phyloP scores from a whole-genome alignment of 805 yeast species.

The Metschnikowia continentalis region DNA sequence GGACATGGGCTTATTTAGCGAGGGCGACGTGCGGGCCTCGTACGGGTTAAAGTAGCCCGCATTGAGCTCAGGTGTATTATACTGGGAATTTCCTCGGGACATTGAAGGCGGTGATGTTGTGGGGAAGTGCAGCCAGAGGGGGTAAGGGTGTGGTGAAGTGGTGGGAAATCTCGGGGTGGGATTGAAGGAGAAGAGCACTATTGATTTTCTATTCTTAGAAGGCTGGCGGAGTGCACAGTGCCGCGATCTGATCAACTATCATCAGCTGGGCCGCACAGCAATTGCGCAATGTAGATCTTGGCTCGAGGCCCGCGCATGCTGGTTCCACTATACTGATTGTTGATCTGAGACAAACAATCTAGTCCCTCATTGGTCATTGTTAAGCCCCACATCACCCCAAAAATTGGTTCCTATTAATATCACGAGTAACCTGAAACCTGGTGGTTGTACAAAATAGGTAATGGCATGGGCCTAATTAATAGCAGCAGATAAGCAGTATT shows the following conservation, averaged over 20 bases:
- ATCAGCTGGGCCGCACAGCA: background rate
- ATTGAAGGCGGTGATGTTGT: background rate
- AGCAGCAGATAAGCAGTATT: too few relatives aligned
- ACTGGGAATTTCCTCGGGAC: constrained; percentile 9
- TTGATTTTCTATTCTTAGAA: constrained; percentile 3
- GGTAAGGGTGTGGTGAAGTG: background rate
- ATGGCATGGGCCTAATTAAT: too few relatives aligned
- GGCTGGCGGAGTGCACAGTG: constrained; percentile 3
- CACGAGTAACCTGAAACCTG: too few relatives aligned
- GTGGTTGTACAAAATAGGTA: too few relatives aligned
- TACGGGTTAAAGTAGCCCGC: constrained; percentile 18
- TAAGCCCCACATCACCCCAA: too few relatives aligned
- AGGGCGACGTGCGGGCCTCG: constrained; percentile 15
- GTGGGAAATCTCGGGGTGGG: background rate
- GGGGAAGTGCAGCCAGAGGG: background rate
- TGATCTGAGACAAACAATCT: too few relatives aligned
- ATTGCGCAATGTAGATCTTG: background rate
- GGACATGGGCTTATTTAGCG: constrained; percentile 14
- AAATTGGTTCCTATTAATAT: too few relatives aligned
- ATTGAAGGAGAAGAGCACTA: constrained; percentile 1
- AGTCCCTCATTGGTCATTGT: too few relatives aligned
- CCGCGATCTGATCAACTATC: constrained; percentile 3
- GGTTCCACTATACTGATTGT: too few relatives aligned
- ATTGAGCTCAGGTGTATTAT: constrained; percentile 13
- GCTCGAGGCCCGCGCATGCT: too few relatives aligned